Evolutionary conservation across 345 rosid genomes (phyloP), one percentile per base, ranked within the genome.

Genomic region (Eutrema heterophyllum): DNA sequence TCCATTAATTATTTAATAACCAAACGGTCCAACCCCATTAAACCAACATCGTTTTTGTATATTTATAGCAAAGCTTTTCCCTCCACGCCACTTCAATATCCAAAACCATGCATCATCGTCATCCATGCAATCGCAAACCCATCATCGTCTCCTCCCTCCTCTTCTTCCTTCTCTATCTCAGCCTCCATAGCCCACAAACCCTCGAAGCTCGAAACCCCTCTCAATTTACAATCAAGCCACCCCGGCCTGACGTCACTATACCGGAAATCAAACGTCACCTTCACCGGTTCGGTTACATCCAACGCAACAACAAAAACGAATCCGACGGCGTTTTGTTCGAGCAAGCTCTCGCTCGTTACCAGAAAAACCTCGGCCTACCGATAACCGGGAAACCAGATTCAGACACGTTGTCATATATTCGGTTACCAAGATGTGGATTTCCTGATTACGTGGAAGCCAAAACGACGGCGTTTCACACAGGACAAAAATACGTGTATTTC

Each of bases 401-500:
- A 41, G 67, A 73, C 58, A 85, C 90, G 2, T 68, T 86, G 21
- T 66, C 82, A 24, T 73, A 83, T 5, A 80, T 86, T 24, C 58
- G 54, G 56, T 59, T 80, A 7, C 96, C 90, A 0, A 77, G 93
- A 78, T 85, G 90, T 44, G 96, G 97, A 0, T 84, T 78, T 24
- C 78, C 85, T 1, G 93, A 85, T 76, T 14, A 36, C 36, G 53
- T 45, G 67, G 61, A 53, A 6, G 2, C 7, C 9, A 61, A 78
- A 61, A 73, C 81, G 67, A 0, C 71, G 9, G 10, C 78, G 58
- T 15, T 70, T 71, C 78, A 70, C 8, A 55, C 70, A 38, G 57
- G 49, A 1, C 75, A 69, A 53, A 75, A 78, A 15, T 87, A 77
- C 79, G 85, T 79, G 45, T 85, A 78, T 41, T 91, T 89, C 68